These are phyloP conservation scores for Pneumocystis oryctolagi DNA, from an alignment of 1,139 yeast genomes.

Conservation along the genomic window DNA sequence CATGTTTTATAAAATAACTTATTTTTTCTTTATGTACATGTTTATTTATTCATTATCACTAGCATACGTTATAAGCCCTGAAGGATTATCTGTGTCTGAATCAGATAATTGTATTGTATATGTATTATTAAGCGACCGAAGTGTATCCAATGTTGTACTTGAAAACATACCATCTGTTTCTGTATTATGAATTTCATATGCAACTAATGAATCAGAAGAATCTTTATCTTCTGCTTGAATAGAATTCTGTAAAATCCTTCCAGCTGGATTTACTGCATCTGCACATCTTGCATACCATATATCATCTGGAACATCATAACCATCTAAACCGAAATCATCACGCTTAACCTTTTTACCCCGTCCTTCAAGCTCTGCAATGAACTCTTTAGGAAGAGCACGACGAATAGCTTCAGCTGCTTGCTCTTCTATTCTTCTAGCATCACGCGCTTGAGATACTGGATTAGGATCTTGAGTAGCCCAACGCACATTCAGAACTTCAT, in stretches of 20 bases:
- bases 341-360: constrained; percentile 6
- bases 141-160: background rate
- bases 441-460: constrained; percentile 46
- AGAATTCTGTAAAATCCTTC: background rate
- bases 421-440: constrained; percentile 27
- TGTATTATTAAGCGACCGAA: background rate
- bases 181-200: background rate
- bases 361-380: constrained; percentile 15
- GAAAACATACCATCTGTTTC: background rate
- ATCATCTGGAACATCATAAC: constrained; percentile 14
- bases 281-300: constrained; percentile 15
- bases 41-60: background rate
- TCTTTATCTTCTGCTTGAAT: background rate
- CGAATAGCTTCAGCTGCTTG: constrained; percentile 29
- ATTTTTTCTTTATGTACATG: background rate
- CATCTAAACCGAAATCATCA: constrained; percentile 12
- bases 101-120: background rate
- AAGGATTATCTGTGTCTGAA: background rate
- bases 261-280: constrained; percentile 11
- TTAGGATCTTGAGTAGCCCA: constrained; percentile 91
- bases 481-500: constrained; percentile 52
- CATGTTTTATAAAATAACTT: background rate
- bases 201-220: background rate
- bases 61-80: background rate
- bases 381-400: constrained; percentile 21